Conservation (phyloP, 176 grass and related monocot species). For the Chloris gayana region DNA sequence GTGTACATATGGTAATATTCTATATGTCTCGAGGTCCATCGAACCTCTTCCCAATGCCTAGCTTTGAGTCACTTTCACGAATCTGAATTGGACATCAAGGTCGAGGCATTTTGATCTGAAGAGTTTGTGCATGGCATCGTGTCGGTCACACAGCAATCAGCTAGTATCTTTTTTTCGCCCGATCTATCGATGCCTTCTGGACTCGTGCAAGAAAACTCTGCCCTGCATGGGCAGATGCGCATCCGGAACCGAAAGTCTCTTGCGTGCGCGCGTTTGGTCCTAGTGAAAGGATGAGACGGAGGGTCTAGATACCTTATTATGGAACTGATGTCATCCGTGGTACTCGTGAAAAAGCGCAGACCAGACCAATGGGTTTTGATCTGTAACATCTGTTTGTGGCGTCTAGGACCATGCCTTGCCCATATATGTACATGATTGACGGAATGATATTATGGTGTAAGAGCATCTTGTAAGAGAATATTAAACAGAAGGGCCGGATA, state of each 20-base stretch:
- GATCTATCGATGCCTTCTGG: background rate
- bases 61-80: constrained; percentile 22
- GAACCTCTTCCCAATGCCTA: background rate
- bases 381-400: background rate
- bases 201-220: background rate
- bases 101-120: background rate
- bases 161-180: background rate
- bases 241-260: background rate
- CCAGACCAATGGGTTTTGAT: background rate
- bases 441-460: background rate
- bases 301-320: background rate
- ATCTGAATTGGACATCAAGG: background rate
- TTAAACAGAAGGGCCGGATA: background rate
- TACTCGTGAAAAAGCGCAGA: background rate
- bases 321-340: background rate
- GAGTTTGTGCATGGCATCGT: background rate
- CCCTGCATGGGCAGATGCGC: background rate
- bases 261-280: background rate
- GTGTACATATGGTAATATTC: background rate
- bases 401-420: background rate
- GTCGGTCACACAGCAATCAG: too few species aligned
- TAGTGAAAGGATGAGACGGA: background rate
- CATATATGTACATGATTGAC: background rate
- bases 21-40: background rate
- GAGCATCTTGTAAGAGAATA: too few species aligned